These are phyloP conservation scores for Ceratocystis huliohia DNA, from an alignment of 2,329 filamentous ascomycete genomes.

Conservation along the genomic window DNA sequence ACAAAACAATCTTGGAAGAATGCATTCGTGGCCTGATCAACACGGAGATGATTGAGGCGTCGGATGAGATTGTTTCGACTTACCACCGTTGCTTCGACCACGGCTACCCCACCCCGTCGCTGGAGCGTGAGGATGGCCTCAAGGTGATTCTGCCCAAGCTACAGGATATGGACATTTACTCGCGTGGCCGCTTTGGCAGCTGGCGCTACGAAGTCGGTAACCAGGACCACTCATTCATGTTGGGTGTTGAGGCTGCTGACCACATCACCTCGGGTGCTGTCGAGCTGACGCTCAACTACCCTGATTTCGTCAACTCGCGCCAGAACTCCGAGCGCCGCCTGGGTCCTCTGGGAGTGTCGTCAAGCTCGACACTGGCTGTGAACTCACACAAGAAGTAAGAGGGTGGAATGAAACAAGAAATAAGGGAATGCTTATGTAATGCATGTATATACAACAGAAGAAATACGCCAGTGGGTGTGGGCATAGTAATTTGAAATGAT, in stretches of 20 bases:
- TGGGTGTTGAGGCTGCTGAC: slow-evolving; percentile 86
- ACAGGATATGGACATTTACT: slow-evolving; percentile 82
- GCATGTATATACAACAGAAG: background rate
- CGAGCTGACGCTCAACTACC: slow-evolving; percentile 90
- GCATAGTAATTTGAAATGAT: too few relatives aligned
- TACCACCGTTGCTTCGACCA: slow-evolving; percentile 98
- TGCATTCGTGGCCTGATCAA: slow-evolving; percentile 95
- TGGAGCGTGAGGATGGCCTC: slow-evolving; percentile 91
- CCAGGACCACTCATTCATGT: slow-evolving; percentile 97
- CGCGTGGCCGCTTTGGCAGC: slow-evolving; percentile 90
- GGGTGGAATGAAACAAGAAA: background rate
- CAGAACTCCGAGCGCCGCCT: slow-evolving; percentile 55
- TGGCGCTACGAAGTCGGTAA: slow-evolving; percentile 97
- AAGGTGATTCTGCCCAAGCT: slow-evolving; percentile 88
- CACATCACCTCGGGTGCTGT: slow-evolving; percentile 79
- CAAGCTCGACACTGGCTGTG: slow-evolving; percentile 10
- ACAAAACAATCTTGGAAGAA: slow-evolving; percentile 72
- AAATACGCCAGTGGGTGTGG: background rate
- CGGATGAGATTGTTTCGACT: slow-evolving; percentile 91
- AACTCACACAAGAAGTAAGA: slow-evolving; percentile 14
- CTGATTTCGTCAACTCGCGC: slow-evolving; percentile 81
- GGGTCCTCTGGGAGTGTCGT: slow-evolving; percentile 12
- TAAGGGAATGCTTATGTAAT: background rate
- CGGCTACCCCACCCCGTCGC: slow-evolving; percentile 87
- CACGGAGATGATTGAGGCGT: slow-evolving; percentile 85